phyloP scores from a whole-genome alignment of 164 flowering plant species.

The Echeveria elegans region DNA sequence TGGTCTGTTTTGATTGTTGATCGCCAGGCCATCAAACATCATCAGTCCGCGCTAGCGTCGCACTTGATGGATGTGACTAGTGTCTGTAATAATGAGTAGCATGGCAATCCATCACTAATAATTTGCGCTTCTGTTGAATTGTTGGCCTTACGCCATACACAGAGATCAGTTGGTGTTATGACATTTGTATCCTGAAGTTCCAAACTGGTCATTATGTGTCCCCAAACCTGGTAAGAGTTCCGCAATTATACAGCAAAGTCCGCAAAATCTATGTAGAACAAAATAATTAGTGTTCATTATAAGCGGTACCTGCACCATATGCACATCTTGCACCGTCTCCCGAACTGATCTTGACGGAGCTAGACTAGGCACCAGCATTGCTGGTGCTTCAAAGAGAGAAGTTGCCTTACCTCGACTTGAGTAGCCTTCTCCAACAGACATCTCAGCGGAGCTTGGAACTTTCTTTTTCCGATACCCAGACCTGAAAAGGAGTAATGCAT shows the following conservation, averaged over 20 bases:
- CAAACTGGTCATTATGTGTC: conserved; percentile 41
- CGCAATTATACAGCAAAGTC: neutral
- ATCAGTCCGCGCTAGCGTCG: conserved; percentile 60
- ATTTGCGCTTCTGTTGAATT: conserved; percentile 30
- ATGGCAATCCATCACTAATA: conserved; percentile 57
- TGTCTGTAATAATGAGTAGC: conserved; percentile 42
- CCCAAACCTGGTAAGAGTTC: conserved; percentile 56
- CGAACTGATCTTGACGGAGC: conserved; percentile 71
- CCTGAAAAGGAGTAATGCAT: conserved; percentile 45
- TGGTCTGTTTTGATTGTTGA: conserved; percentile 65
- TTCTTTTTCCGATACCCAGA: conserved; percentile 58
- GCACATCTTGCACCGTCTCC: conserved; percentile 80
- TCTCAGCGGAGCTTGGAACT: conserved; percentile 32
- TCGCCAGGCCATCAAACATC: conserved; percentile 48
- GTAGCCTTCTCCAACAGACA: conserved; percentile 32
- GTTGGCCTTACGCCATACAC: conserved; percentile 53
- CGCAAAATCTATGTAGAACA: neutral
- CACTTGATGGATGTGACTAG: conserved; percentile 57
- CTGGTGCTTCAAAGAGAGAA: conserved; percentile 40
- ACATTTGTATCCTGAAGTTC: conserved; percentile 53
- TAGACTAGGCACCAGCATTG: conserved; percentile 60
- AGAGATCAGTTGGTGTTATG: conserved; percentile 46
- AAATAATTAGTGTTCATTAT: neutral
- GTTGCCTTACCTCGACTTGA: conserved; percentile 20
- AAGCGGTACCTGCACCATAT: conserved; percentile 74